A percentile compares a stretch with the other conserved stretches of the same genome.
Evolutionary conservation across 106 monocot species (phyloP).

Genomic region (Dactylorhiza incarnata): DNA sequence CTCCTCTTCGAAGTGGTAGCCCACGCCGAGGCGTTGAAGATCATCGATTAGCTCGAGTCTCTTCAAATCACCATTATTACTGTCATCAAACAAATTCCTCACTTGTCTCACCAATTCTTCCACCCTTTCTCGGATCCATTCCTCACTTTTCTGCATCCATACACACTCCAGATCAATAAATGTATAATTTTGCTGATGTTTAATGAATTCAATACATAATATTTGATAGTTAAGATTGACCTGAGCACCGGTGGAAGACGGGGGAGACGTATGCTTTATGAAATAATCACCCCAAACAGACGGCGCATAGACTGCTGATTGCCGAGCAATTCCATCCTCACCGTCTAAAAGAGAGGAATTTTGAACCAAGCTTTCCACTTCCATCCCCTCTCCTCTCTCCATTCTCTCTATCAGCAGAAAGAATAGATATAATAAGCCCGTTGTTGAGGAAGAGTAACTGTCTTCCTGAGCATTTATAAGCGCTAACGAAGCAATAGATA

Average conservation of each 20-base stretch:
- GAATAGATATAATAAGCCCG: too few relatives aligned
- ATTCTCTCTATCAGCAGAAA: not conserved
- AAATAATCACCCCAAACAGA: not conserved
- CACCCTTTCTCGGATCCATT: not conserved
- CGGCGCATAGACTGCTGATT: not conserved
- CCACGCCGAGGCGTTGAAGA: not conserved
- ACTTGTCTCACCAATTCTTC: not conserved
- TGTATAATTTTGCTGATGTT: not conserved
- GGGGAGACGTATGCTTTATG: not conserved
- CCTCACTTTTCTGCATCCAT: not conserved
- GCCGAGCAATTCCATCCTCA: not conserved
- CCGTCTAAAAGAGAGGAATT: too few relatives aligned
- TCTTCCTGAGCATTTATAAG: too few relatives aligned
- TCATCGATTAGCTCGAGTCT: not conserved
- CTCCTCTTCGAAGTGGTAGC: not conserved
- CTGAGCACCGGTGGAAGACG: not conserved
- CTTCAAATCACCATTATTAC: not conserved
- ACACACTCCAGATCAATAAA: not conserved
- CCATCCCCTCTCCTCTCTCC: not conserved
- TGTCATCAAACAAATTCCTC: not conserved
- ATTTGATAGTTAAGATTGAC: too few relatives aligned
- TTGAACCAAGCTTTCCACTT: not conserved
- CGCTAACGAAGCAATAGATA: too few relatives aligned
- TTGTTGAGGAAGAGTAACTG: too few relatives aligned
- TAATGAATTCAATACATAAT: too few relatives aligned